Evolutionary conservation across 2,329 filamentous ascomycete genomes (phyloP), one percentile per base, ranked within the genome.

Genomic region (Penicillium italicum): DNA sequence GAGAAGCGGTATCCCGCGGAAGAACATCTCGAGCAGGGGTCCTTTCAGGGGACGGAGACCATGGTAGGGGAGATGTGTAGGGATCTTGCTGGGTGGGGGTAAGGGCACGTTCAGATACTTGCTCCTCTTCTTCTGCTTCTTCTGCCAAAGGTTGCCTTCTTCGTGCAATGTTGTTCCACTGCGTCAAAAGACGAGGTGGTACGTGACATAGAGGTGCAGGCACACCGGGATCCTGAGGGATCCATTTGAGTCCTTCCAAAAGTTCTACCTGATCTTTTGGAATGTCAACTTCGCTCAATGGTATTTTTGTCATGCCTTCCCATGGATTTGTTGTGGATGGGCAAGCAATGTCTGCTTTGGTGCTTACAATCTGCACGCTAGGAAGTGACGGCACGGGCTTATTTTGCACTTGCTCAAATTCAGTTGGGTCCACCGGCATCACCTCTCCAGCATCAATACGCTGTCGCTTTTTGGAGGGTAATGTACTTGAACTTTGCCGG

Each of bases 231-330:
- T 60, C 55, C n/a, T 72, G 66, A 36, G 73, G 72, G 49, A 75
- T 61, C 74, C 71, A 74, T 53, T 45, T 57, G 6, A 70, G 57
- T 11, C 73, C 66, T 6, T 78, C 74, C 1, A 87, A 69, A 5
- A 86, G 70, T 9, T 71, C 62, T 41, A 69, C 64, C 61, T 87
- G 85, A 16, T 80, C 74, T 26, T 67, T 71, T 2, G 79, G 75
- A 49, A 83, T 79, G 24, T 64, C 71, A 31, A 80, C 66, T 60
- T 80, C 76, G 41, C 64, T 69, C 18, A 70, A 71, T 30, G 70
- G 68, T 51, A 83, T 76, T 18, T 62, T 69, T 31, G 64, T 68
- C 62, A 71, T 67, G 33, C 65, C 63, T 56, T 66, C 48, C 72
- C 71, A 74, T 11, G 68, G 65, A 44, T 68, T 54, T 18, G 45